phyloP scores from a whole-genome alignment of 208 protist species.

The Wallacemonas collosoma region DNA sequence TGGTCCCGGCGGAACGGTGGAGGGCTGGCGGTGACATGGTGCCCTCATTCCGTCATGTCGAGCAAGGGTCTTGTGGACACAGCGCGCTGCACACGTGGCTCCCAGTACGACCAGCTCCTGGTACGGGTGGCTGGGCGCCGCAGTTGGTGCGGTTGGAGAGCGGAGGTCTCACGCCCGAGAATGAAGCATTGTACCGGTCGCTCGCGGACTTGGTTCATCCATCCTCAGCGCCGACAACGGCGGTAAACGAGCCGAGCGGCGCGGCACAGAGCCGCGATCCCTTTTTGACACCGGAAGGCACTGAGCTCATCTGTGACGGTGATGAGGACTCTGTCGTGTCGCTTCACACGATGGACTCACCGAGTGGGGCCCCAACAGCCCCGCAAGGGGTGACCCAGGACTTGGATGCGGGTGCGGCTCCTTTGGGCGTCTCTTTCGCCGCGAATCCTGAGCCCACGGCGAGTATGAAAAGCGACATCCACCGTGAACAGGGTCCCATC shows the following conservation, averaged over 20 bases:
- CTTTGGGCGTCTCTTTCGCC: no score
- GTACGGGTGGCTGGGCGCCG: not conserved
- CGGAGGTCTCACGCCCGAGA: not conserved
- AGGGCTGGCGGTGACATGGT: no score
- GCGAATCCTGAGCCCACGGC: no score
- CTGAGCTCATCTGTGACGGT: not conserved
- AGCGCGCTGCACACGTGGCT: slow-evolving; percentile 9
- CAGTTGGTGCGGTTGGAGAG: not conserved
- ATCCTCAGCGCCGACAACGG: not conserved
- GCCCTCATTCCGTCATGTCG: not conserved
- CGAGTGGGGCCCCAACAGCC: not conserved
- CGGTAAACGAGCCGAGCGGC: no score
- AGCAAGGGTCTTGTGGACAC: not conserved
- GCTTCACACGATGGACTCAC: not conserved
- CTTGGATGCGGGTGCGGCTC: no score
- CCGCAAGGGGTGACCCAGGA: no score
- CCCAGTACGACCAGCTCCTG: not conserved
- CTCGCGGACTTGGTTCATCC: not conserved
- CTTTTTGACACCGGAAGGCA: slow-evolving; percentile 12
- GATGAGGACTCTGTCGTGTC: slow-evolving; percentile 7
- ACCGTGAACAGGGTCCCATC: not conserved
- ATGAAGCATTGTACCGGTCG: slow-evolving; percentile 1
- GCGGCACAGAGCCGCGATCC: not conserved
- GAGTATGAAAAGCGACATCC: not conserved
- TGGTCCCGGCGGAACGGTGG: no score